A percentile compares a stretch with the other conserved stretches of the same genome.
These are phyloP conservation scores for Ceratobasidium sp. DNA, from an alignment of 1,284 basidiomycete species.

Conservation along the genomic window DNA sequence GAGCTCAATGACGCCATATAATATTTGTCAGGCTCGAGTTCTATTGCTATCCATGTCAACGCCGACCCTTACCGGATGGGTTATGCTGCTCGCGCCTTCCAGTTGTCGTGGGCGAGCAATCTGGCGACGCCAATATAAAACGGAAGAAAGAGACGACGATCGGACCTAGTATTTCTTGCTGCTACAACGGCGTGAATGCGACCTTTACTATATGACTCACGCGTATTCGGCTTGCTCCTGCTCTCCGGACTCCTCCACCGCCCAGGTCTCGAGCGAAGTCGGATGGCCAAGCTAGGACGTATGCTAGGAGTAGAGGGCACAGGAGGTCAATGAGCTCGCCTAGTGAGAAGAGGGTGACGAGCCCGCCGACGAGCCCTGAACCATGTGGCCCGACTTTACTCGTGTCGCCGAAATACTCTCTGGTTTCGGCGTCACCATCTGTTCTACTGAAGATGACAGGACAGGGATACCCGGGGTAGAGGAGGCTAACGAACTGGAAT, in stretches of 20 bases:
- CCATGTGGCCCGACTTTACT: slow-evolving; percentile 19
- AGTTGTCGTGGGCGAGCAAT: neutral
- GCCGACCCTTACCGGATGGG: neutral
- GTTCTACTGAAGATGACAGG: neutral
- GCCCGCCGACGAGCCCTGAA: slow-evolving; percentile 40
- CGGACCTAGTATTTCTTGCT: slow-evolving; percentile 31
- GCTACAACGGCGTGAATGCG: slow-evolving; percentile 34
- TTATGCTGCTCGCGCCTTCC: no score
- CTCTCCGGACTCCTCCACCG: slow-evolving; percentile 7
- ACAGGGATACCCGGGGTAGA: slow-evolving; percentile 17
- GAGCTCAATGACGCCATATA: no score
- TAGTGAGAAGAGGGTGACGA: slow-evolving; percentile 30
- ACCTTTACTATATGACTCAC: slow-evolving; percentile 43
- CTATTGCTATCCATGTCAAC: neutral
- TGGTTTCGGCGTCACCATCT: slow-evolving; percentile 3
- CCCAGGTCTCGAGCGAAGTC: slow-evolving; percentile 13
- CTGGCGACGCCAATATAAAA: slow-evolving; percentile 1
- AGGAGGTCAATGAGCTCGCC: slow-evolving; percentile 33
- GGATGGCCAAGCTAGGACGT: slow-evolving; percentile 20
- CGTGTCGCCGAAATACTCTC: slow-evolving; percentile 13
- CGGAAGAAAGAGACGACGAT: slow-evolving; percentile 37
- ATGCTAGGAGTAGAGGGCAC: slow-evolving; percentile 35
- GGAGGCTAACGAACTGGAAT: slow-evolving; percentile 10
- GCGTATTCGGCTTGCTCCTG: slow-evolving; percentile 7
- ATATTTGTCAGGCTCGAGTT: no score